These are phyloP conservation scores for Solidago caesia DNA, from an alignment of 129 eudicot genomes.

Conservation along the genomic window DNA sequence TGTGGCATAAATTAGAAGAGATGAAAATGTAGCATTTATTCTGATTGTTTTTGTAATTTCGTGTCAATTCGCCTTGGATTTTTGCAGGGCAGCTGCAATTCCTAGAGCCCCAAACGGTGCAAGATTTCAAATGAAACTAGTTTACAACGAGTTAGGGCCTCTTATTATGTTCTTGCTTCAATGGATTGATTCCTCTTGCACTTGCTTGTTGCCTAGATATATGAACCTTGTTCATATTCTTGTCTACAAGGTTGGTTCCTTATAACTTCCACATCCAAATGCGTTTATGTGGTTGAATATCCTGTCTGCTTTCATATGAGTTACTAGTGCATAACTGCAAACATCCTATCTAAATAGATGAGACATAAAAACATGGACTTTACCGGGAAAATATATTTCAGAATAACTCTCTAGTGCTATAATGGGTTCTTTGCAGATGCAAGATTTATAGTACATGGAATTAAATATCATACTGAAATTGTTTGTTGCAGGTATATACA, in stretches of 20 bases:
- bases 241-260: conserved; percentile 61
- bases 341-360: no score
- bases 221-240: conserved; percentile 67
- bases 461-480: conserved; percentile 4
- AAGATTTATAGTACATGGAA: neutral
- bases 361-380: neutral
- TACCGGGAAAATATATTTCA: neutral
- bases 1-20: neutral
- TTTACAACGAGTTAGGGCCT: conserved; percentile 68
- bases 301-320: neutral
- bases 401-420: neutral
- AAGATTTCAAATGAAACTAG: conserved; percentile 79
- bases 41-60: conserved; percentile 2
- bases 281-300: neutral
- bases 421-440: no score
- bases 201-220: conserved; percentile 65
- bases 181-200: conserved; percentile 83
- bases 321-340: neutral
- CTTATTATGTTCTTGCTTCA: conserved; percentile 62
- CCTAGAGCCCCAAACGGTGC: conserved; percentile 82
- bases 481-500: conserved; percentile 54
- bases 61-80: conserved; percentile 20
- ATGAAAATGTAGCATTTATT: neutral
- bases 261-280: conserved; percentile 1
- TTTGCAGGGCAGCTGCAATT: conserved; percentile 85